These are phyloP conservation scores for Erythrophleum fordii DNA, from an alignment of 306 rosid species.

Conservation along the genomic window DNA sequence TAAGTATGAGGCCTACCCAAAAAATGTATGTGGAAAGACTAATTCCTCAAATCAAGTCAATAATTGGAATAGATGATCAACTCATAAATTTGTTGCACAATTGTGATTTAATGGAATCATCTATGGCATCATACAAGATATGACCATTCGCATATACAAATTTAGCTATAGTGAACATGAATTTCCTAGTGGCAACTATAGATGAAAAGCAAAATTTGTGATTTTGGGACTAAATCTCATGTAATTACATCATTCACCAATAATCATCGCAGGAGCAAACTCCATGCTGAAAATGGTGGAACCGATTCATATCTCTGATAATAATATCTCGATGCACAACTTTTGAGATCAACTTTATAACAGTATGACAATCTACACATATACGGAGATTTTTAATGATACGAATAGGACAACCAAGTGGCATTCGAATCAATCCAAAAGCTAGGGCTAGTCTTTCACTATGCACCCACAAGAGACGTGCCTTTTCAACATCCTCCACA, in stretches of 20 bases:
- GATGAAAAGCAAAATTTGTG: too few species aligned
- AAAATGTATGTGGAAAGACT: too few species aligned
- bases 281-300: slow-evolving; percentile 42
- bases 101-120: too few species aligned
- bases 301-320: slow-evolving; percentile 44
- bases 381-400: slow-evolving; percentile 46
- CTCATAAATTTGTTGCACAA: too few species aligned
- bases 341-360: slow-evolving; percentile 38
- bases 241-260: slow-evolving; percentile 29
- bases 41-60: too few species aligned
- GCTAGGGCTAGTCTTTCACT: slow-evolving; percentile 47
- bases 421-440: slow-evolving; percentile 36
- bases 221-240: background rate
- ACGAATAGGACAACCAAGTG: slow-evolving; percentile 26
- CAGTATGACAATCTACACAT: slow-evolving; percentile 42
- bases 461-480: slow-evolving; percentile 45
- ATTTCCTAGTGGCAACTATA: background rate
- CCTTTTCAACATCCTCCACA: too few species aligned
- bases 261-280: slow-evolving; percentile 47
- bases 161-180: background rate
- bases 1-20: too few species aligned
- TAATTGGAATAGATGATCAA: too few species aligned
- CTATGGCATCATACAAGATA: too few species aligned
- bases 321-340: slow-evolving; percentile 39
- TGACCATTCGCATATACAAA: background rate